phyloP scores from a whole-genome alignment of 2,329 filamentous ascomycete species.

The Apiospora kogelbergensis region DNA sequence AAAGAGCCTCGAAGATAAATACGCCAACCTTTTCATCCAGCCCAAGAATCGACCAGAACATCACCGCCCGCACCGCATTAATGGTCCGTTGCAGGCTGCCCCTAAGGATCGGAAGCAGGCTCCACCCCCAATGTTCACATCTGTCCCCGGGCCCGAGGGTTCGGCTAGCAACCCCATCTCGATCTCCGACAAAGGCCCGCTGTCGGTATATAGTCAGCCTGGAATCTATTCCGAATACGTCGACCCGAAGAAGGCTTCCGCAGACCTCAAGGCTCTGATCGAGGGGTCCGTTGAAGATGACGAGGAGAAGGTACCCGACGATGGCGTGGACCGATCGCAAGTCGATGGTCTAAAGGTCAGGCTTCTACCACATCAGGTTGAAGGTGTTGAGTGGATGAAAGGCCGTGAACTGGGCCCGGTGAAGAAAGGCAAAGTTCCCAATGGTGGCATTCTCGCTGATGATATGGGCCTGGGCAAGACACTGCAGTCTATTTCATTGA shows the following conservation, averaged over 20 bases:
- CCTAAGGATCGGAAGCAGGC: slow-evolving; percentile 48
- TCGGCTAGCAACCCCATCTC: slow-evolving; percentile 31
- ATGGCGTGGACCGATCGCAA: slow-evolving; percentile 54
- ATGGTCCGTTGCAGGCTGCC: slow-evolving; percentile 47
- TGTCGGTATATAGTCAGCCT: slow-evolving; percentile 35
- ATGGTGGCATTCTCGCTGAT: slow-evolving; percentile 92
- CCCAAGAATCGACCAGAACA: slow-evolving; percentile 57
- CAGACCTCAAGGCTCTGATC: slow-evolving; percentile 78
- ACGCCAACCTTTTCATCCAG: slow-evolving; percentile 53
- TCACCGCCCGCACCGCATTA: slow-evolving; percentile 50
- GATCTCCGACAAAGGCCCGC: slow-evolving; percentile 23
- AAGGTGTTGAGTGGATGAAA: slow-evolving; percentile 93
- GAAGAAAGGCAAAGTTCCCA: slow-evolving; percentile 79
- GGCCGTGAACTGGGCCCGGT: slow-evolving; percentile 85
- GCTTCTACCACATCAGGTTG: slow-evolving; percentile 88
- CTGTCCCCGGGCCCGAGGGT: slow-evolving; percentile 31
- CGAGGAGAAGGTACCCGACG: slow-evolving; percentile 46
- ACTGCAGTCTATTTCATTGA: slow-evolving; percentile 85
- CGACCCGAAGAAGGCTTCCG: slow-evolving; percentile 69
- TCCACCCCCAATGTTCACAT: slow-evolving; percentile 49
- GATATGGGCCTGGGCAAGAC: slow-evolving; percentile 99
- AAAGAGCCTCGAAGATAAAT: slow-evolving; percentile 48
- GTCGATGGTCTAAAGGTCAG: slow-evolving; percentile 83
- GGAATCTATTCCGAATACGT: slow-evolving; percentile 61
- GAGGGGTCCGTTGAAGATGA: slow-evolving; percentile 80